Evolutionary conservation across 169 alveolate species (phyloP).

Genomic region (Plasmodium vinckei): DNA sequence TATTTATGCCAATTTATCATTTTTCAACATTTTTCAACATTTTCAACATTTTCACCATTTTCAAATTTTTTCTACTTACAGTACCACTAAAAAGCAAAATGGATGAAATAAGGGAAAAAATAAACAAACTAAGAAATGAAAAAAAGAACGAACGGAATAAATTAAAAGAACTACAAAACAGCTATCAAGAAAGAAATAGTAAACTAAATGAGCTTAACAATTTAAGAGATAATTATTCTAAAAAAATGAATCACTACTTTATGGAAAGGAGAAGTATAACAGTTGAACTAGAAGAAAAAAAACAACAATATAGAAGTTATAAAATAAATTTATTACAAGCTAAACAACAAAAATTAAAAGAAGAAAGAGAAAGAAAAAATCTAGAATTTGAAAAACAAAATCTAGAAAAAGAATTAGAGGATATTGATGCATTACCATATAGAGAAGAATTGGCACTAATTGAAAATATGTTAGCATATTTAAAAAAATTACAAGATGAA

Average conservation of each 20-base stretch:
- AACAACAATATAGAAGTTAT: slow-evolving; percentile 53
- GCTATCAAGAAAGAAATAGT: slow-evolving; percentile 65
- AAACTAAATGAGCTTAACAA: slow-evolving; percentile 61
- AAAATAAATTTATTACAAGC: slow-evolving; percentile 52
- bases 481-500: slow-evolving; percentile 64
- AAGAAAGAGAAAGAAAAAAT: slow-evolving; percentile 71
- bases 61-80: too few relatives aligned
- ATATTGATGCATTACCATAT: slow-evolving; percentile 57
- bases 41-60: too few relatives aligned
- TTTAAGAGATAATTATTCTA: slow-evolving; percentile 56
- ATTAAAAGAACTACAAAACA: slow-evolving; percentile 69
- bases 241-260: slow-evolving; percentile 73
- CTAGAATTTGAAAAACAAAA: slow-evolving; percentile 56
- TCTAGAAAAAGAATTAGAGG: slow-evolving; percentile 56
- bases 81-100: slow-evolving; percentile 47
- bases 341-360: slow-evolving; percentile 67
- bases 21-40: background rate
- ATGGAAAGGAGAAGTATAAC: slow-evolving; percentile 66
- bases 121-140: slow-evolving; percentile 55
- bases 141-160: slow-evolving; percentile 47
- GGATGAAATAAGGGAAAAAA: slow-evolving; percentile 64
- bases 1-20: background rate
- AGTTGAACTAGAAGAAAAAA: slow-evolving; percentile 68
- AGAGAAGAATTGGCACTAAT: slow-evolving; percentile 73
- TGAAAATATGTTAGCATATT: slow-evolving; percentile 63